Percentiles rank a stretch among this genome's conserved stretches.
Conservation (phyloP, 2,329 filamentous ascomycete genomes). For the Lasiodiplodia theobromae region DNA sequence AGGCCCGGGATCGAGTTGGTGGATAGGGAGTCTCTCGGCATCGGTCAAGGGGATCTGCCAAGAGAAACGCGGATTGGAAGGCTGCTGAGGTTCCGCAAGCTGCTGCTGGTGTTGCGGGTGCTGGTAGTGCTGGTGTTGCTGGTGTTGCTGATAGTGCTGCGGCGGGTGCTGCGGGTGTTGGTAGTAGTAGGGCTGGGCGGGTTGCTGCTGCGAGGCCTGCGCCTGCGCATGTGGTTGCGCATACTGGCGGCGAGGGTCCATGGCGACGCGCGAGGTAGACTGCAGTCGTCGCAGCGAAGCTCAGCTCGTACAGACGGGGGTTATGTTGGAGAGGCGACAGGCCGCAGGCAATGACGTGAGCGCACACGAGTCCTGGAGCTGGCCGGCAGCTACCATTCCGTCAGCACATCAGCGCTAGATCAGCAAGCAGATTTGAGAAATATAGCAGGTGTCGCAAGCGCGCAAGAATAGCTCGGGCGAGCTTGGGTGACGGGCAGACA, state of each 20-base stretch:
- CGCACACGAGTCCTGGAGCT: background rate
- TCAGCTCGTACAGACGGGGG: background rate
- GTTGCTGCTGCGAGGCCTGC: background rate
- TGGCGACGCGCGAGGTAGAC: background rate
- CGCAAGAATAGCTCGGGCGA: slow-evolving; percentile 20
- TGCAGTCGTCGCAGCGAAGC: background rate
- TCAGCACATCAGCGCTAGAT: slow-evolving; percentile 21
- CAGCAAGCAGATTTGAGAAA: slow-evolving; percentile 10
- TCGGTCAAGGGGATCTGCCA: slow-evolving; percentile 41
- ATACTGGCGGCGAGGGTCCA: slow-evolving; percentile 21
- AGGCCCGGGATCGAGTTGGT: slow-evolving; percentile 28
- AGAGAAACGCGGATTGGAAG: slow-evolving; percentile 40
- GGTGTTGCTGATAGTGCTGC: background rate
- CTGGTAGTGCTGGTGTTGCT: background rate
- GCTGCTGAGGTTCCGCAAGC: slow-evolving; percentile 10
- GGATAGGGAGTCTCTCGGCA: slow-evolving; percentile 32
- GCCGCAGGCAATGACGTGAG: slow-evolving; percentile 18
- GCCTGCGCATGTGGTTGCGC: background rate
- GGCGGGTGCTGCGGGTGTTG: slow-evolving; percentile 3
- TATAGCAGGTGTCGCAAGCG: slow-evolving; percentile 10
- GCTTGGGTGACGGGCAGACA: background rate
- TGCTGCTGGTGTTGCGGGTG: slow-evolving; percentile 1
- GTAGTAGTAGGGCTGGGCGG: slow-evolving; percentile 10
- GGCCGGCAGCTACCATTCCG: slow-evolving; percentile 1
- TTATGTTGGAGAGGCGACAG: background rate